These are phyloP conservation scores for Decorospora gaudefroyi DNA, from an alignment of 2,329 filamentous ascomycete species.

Conservation along the genomic window DNA sequence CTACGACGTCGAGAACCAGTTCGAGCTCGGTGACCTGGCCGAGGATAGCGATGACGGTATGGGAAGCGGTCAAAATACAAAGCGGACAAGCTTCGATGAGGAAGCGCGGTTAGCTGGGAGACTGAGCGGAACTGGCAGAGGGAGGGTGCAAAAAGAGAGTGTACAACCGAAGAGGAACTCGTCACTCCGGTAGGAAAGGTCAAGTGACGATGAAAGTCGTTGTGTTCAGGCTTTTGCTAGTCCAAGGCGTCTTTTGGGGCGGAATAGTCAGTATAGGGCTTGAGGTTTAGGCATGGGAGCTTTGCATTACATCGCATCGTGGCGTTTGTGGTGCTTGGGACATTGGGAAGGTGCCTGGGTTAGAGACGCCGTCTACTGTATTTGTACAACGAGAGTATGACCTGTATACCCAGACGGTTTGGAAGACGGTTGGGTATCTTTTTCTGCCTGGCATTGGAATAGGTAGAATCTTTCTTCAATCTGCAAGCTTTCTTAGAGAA, in stretches of 20 bases:
- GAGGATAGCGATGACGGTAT: constrained; percentile 62
- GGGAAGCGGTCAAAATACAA: constrained; percentile 30
- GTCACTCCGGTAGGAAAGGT: constrained; percentile 21
- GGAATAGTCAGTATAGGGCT: constrained; percentile 1
- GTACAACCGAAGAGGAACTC: constrained; percentile 32
- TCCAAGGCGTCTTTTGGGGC: not conserved
- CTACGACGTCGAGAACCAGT: constrained; percentile 78
- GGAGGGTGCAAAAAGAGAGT: constrained; percentile 37
- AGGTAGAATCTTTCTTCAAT: not conserved
- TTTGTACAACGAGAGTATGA: constrained; percentile 21
- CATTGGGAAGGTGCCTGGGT: constrained; percentile 4
- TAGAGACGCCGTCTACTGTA: constrained; percentile 16
- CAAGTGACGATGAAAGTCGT: not conserved
- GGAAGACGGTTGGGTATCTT: constrained; percentile 8
- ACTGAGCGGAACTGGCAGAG: constrained; percentile 34
- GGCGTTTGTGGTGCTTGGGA: constrained; percentile 19
- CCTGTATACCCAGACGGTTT: constrained; percentile 16
- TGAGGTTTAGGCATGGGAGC: constrained; percentile 1
- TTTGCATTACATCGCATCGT: constrained; percentile 12
- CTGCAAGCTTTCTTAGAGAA: too few species aligned
- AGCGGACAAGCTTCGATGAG: constrained; percentile 20
- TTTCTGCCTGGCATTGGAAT: constrained; percentile 9
- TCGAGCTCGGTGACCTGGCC: constrained; percentile 77
- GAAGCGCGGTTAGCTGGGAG: constrained; percentile 21
- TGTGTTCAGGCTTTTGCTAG: constrained; percentile 2